Evolutionary conservation across 2,329 filamentous ascomycete species (phyloP).

Genomic region (Trichoderma gracile): DNA sequence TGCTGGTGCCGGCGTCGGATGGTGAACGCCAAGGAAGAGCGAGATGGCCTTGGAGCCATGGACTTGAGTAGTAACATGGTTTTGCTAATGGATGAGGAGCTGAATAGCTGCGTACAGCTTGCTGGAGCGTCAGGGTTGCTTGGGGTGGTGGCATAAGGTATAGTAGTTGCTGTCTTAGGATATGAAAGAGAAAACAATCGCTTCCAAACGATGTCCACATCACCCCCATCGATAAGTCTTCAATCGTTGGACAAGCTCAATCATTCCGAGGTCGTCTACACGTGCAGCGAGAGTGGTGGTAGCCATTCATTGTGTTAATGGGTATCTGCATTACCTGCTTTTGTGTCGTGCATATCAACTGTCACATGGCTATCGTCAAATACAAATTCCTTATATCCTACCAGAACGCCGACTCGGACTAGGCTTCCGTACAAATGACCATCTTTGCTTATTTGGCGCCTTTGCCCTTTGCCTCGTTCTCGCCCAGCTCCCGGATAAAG

Average conservation of each 20-base stretch:
- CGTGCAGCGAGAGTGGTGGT: background rate
- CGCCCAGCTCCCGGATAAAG: conserved; percentile 78
- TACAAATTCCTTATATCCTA: conserved; percentile 32
- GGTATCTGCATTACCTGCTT: conserved; percentile 38
- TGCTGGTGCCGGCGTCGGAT: background rate
- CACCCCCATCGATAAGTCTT: too few species aligned
- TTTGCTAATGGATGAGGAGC: background rate
- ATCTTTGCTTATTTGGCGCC: conserved; percentile 58
- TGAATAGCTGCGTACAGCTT: background rate
- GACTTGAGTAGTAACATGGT: background rate
- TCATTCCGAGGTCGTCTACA: too few species aligned
- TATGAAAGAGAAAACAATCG: background rate
- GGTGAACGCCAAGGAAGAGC: background rate
- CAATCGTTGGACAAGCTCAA: too few species aligned
- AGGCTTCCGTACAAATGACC: conserved; percentile 24
- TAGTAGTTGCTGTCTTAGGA: background rate
- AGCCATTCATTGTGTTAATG: conserved; percentile 31
- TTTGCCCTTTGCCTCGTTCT: conserved; percentile 87
- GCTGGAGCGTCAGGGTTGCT: background rate
- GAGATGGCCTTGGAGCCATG: background rate
- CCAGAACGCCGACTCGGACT: conserved; percentile 39
- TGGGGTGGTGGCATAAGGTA: too few species aligned
- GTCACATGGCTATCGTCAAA: conserved; percentile 31
- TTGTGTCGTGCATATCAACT: conserved; percentile 20
- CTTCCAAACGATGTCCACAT: background rate